These are phyloP conservation scores for Stagonosporopsis chrysanthemi DNA, from an alignment of 2,329 filamentous ascomycete species.

Conservation along the genomic window DNA sequence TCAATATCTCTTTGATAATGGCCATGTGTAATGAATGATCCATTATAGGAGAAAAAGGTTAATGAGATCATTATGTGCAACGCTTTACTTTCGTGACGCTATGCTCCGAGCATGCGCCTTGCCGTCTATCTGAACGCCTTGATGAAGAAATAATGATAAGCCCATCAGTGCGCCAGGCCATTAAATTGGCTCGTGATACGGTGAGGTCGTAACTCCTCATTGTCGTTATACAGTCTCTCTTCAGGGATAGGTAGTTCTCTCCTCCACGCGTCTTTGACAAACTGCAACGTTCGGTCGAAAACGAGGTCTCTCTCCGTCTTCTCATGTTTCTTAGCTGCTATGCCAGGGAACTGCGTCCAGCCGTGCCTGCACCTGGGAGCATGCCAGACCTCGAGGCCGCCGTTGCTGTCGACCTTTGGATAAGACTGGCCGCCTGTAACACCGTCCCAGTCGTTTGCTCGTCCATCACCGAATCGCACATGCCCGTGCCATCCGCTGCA, in stretches of 20 bases:
- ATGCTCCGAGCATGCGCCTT: neutral
- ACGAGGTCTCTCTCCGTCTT: conserved; percentile 46
- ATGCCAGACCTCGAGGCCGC: conserved; percentile 51
- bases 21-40: neutral
- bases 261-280: conserved; percentile 49
- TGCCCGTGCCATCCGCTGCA: conserved; percentile 41
- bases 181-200: conserved; percentile 25
- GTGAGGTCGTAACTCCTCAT: conserved; percentile 29
- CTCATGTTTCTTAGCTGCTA: conserved; percentile 49
- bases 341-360: conserved; percentile 55
- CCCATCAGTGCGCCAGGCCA: conserved; percentile 3
- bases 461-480: conserved; percentile 46
- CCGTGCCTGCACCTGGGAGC: conserved; percentile 49
- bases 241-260: conserved; percentile 29
- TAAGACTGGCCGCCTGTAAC: conserved; percentile 28
- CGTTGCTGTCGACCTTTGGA: conserved; percentile 29
- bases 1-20: neutral
- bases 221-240: conserved; percentile 22
- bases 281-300: conserved; percentile 46
- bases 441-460: conserved; percentile 43
- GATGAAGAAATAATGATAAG: neutral
- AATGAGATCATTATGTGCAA: neutral
- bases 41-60: neutral
- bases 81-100: neutral
- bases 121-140: neutral